Evolutionary conservation across 1,284 basidiomycete genomes (phyloP), one percentile per base, ranked within the genome.

Genomic region (Sutorius eximius): DNA sequence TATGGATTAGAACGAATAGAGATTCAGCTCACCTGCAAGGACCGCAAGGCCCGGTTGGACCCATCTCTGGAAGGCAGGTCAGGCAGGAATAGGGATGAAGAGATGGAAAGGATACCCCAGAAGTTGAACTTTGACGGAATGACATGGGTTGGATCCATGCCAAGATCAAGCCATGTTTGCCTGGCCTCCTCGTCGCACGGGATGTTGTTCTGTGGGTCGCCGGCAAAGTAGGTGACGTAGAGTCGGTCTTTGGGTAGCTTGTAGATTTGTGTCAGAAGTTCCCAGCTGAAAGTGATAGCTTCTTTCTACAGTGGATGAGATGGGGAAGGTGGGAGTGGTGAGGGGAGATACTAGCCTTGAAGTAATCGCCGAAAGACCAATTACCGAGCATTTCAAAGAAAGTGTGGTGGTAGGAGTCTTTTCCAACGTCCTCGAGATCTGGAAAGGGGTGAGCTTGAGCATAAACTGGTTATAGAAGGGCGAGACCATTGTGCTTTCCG

Each of bases 351-450:
- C 54, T 48, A 52, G 86, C 93, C 85, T 99, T 99, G 85, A 99
- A 99, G 77, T 99, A 99, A 74, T 99, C 93, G 6, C 96, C 96
- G 65, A 99, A 99, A 11, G 95, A 98, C 96, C 96, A 99, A 75
- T 99, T 99, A 43, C 96, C 96, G 59, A 99, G 77, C 96, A 99
- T 99, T 76, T 99, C 96, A 70, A 99, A 99, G 78, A 99, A 99
- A 3, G 97, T 99, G 73, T 98, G 90, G 65, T 93, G 93, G 70
- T 95, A 95, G 2, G 91, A 93, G 71, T 99, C 96, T 75, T 96
- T 97, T 46, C 96, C 96, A 54, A 99, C 96, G 72, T 99, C 96
- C 71, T 99, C 97, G 52, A 99, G 81, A 75, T 99, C 93, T 95
- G 59, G 38, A 12, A 22, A 45, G 30, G 32, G 51, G 22, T 61